Evolutionary conservation across 2,329 filamentous ascomycete genomes (phyloP).

Genomic region (Hirsutella thompsonii): DNA sequence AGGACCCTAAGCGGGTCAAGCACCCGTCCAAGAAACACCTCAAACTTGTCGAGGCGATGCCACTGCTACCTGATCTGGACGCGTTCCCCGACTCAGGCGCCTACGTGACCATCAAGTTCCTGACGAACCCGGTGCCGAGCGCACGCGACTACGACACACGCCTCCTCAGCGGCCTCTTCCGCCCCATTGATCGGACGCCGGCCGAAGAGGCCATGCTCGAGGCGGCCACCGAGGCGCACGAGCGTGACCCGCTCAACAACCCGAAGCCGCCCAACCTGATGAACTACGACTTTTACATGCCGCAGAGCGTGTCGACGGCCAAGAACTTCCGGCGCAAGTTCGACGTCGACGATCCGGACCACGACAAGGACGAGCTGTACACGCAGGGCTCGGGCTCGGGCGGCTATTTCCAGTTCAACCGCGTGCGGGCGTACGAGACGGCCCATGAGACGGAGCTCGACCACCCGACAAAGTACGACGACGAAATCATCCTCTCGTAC

Average conservation of each 20-base stretch:
- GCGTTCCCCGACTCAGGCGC: conserved; percentile 58
- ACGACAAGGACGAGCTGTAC: conserved; percentile 41
- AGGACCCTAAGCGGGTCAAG: conserved; percentile 38
- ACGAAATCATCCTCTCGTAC: conserved; percentile 49
- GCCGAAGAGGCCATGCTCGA: conserved; percentile 40
- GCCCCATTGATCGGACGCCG: conserved; percentile 42
- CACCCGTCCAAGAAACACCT: conserved; percentile 47
- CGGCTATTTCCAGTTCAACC: conserved; percentile 46
- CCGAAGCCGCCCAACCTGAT: conserved; percentile 44
- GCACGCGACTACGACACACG: conserved; percentile 42
- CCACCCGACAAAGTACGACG: conserved; percentile 46
- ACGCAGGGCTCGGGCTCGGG: conserved; percentile 32
- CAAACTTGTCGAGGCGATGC: conserved; percentile 45
- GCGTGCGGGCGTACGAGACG: conserved; percentile 53
- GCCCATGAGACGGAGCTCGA: conserved; percentile 42
- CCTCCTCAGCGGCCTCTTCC: conserved; percentile 47
- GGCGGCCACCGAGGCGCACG: conserved; percentile 36
- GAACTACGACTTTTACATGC: conserved; percentile 56
- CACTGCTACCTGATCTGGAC: conserved; percentile 51
- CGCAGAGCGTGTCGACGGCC: conserved; percentile 32
- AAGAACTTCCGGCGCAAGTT: conserved; percentile 48
- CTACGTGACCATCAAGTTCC: conserved; percentile 58
- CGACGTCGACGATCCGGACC: conserved; percentile 41
- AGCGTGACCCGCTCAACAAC: conserved; percentile 41
- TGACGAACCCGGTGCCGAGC: conserved; percentile 47